A percentile compares a stretch with the other conserved stretches of the same genome.
Evolutionary conservation across 1,139 yeast species (phyloP).

Genomic region (Debaryomycetaceae sp.): DNA sequence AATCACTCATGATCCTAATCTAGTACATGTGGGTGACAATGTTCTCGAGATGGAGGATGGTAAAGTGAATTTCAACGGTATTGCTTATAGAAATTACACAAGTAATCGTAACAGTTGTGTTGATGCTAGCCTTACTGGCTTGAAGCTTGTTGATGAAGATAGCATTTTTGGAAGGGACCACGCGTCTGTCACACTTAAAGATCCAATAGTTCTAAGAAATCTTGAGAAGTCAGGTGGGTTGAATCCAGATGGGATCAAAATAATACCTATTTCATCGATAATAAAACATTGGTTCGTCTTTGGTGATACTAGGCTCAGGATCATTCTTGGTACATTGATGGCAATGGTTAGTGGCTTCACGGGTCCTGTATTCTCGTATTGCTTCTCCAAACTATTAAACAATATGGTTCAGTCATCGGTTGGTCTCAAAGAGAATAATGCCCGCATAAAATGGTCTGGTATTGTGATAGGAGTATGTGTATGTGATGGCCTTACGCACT

Average conservation of each 20-base stretch:
- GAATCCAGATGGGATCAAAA: slow-evolving; percentile 4
- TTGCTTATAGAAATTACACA: neutral
- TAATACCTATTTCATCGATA: slow-evolving; percentile 30
- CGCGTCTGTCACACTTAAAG: neutral
- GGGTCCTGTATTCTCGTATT: slow-evolving; percentile 75
- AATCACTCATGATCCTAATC: slow-evolving; percentile 71
- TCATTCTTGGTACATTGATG: slow-evolving; percentile 50
- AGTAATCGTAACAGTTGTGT: neutral
- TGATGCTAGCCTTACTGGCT: neutral
- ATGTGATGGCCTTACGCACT: slow-evolving; percentile 57
- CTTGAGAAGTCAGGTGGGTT: slow-evolving; percentile 14
- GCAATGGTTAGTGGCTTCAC: slow-evolving; percentile 58
- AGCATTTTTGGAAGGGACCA: neutral
- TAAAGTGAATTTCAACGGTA: neutral
- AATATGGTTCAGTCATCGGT: slow-evolving; percentile 49
- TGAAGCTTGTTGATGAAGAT: neutral
- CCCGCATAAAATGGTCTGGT: slow-evolving; percentile 62
- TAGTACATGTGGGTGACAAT: slow-evolving; percentile 51
- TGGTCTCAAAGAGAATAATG: slow-evolving; percentile 16
- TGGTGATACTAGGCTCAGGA: slow-evolving; percentile 29
- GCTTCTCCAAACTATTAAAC: slow-evolving; percentile 64
- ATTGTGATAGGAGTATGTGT: slow-evolving; percentile 58
- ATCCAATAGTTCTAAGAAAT: slow-evolving; percentile 23
- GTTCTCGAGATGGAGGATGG: slow-evolving; percentile 63
- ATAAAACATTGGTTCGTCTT: slow-evolving; percentile 31